Evolutionary conservation across 2,329 filamentous ascomycete genomes (phyloP).

Genomic region (Cladophialophora chaetospira): DNA sequence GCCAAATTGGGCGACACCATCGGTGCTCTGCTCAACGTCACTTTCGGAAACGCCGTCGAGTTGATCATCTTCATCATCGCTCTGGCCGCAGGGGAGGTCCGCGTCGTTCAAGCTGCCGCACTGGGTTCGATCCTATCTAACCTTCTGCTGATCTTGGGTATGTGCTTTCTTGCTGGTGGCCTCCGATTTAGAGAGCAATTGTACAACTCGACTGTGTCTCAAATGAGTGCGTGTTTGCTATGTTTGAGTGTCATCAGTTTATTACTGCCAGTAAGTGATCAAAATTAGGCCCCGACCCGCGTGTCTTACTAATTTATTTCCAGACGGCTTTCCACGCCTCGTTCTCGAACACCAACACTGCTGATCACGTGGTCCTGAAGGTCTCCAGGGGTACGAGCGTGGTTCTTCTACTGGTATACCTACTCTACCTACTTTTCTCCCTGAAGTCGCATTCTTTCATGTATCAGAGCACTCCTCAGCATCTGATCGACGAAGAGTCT

Average conservation of each 20-base stretch:
- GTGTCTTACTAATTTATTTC: slow-evolving; percentile 1
- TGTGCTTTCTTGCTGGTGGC: slow-evolving; percentile 86
- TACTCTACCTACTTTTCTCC: slow-evolving; percentile 84
- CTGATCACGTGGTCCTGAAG: slow-evolving; percentile 72
- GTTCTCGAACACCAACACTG: slow-evolving; percentile 63
- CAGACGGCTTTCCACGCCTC: slow-evolving; percentile 86
- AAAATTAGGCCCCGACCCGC: neutral
- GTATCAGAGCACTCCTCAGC: slow-evolving; percentile 88
- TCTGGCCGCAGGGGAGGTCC: slow-evolving; percentile 77
- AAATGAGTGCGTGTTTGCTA: slow-evolving; percentile 92
- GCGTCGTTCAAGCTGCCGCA: slow-evolving; percentile 87
- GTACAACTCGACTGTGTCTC: slow-evolving; percentile 92
- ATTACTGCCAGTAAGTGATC: slow-evolving; percentile 61
- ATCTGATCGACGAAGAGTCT: slow-evolving; percentile 88
- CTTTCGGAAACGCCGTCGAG: slow-evolving; percentile 78
- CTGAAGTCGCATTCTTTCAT: slow-evolving; percentile 90
- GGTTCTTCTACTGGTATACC: slow-evolving; percentile 77
- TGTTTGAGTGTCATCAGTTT: slow-evolving; percentile 89
- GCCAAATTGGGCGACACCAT: slow-evolving; percentile 71
- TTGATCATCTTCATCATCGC: slow-evolving; percentile 82
- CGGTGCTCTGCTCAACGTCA: slow-evolving; percentile 73
- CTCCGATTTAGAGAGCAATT: slow-evolving; percentile 88
- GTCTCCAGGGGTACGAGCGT: slow-evolving; percentile 90
- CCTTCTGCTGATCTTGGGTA: slow-evolving; percentile 82
- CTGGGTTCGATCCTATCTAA: slow-evolving; percentile 89